Conservation (phyloP, 208 protist genomes). For the Blastocrithidia nonstop region DNA sequence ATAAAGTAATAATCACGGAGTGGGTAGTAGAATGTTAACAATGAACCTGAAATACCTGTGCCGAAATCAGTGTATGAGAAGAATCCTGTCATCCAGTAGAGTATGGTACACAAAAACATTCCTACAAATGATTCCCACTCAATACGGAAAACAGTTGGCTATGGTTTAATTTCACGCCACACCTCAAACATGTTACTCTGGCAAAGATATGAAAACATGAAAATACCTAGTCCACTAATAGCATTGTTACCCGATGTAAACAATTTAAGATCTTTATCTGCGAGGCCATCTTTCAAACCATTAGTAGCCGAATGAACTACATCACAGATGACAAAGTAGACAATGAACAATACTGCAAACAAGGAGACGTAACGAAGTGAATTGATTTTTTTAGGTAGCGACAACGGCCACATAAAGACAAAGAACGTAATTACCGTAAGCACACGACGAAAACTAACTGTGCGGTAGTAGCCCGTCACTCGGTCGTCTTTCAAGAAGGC, state of each 20-base stretch:
- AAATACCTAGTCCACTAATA: conserved; percentile 17
- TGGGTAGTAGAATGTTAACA: conserved; percentile 48
- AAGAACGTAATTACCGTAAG: conserved; percentile 32
- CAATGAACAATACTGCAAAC: conserved; percentile 37
- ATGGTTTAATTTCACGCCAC: conserved; percentile 16
- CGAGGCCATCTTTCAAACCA: conserved; percentile 11
- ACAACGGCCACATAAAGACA: conserved; percentile 55
- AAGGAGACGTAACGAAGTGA: conserved; percentile 61
- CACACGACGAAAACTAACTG: conserved; percentile 11
- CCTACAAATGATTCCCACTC: conserved; percentile 20
- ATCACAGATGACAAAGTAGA: conserved; percentile 53
- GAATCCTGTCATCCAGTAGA: conserved; percentile 61
- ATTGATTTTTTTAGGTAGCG: conserved; percentile 54
- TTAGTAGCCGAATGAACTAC: conserved; percentile 24
- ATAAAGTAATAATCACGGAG: conserved; percentile 31
- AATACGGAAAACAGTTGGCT: conserved; percentile 19
- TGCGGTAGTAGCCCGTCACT: conserved; percentile 14
- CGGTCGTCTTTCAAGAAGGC: conserved; percentile 25
- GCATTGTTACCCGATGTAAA: conserved; percentile 9
- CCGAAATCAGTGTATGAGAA: conserved; percentile 64
- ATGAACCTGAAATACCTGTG: conserved; percentile 13
- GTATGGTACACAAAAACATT: conserved; percentile 46
- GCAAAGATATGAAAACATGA: conserved; percentile 39
- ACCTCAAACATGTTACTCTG: conserved; percentile 42
- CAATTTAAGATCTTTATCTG: conserved; percentile 3